A percentile compares a stretch with the other conserved stretches of the same genome.
Evolutionary conservation across 2,329 filamentous ascomycete species (phyloP).

Genomic region (Colletotrichum sp.): DNA sequence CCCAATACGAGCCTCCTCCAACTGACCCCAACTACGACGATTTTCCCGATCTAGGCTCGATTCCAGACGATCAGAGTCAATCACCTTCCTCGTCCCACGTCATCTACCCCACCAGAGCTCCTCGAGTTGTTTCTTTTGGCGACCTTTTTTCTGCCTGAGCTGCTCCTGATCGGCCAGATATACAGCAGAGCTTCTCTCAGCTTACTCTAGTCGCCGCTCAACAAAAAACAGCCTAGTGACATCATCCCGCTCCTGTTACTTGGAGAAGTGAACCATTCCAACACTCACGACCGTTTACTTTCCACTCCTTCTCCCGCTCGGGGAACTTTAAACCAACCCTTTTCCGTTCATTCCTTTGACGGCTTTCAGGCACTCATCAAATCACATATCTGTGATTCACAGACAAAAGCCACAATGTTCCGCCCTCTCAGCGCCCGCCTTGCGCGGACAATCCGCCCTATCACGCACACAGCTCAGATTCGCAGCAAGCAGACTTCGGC

Average conservation of each 20-base stretch:
- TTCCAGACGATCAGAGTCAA: conserved; percentile 6
- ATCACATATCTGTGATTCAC: neutral
- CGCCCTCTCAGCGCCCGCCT: conserved; percentile 20
- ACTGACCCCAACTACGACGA: neutral
- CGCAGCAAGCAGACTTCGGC: conserved; percentile 1
- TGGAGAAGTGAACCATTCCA: neutral
- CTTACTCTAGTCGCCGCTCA: neutral
- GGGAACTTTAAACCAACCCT: neutral
- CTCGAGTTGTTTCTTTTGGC: neutral
- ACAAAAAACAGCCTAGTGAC: neutral
- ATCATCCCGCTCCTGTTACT: neutral
- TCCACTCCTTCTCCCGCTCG: neutral
- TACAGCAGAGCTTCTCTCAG: neutral
- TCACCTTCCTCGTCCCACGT: conserved; percentile 4
- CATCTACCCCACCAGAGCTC: conserved; percentile 5
- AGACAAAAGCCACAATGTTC: conserved; percentile 9
- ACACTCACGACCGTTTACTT: neutral
- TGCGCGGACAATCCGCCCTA: conserved; percentile 12
- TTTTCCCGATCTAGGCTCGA: neutral
- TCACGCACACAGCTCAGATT: neutral
- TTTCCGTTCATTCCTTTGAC: neutral
- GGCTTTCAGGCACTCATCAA: neutral
- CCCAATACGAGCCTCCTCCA: neutral
- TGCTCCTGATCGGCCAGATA: neutral
- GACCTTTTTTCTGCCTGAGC: neutral